These are phyloP conservation scores for Papiliotrema terrestris DNA, from an alignment of 1,284 basidiomycete genomes.

Conservation along the genomic window DNA sequence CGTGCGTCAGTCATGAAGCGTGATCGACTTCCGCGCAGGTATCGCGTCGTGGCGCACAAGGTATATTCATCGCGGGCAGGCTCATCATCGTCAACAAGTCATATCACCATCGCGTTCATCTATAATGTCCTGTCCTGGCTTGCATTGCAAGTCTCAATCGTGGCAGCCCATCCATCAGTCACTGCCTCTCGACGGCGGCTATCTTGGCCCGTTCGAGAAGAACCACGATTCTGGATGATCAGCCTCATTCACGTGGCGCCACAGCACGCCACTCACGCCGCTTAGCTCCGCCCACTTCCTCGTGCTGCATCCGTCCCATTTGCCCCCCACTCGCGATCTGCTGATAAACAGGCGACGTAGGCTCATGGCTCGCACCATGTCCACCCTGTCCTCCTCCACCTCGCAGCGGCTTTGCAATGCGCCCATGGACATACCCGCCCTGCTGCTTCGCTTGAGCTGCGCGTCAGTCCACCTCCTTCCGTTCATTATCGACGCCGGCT, in stretches of 20 bases:
- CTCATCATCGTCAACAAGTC: too few species aligned
- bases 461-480: neutral
- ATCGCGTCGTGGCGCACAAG: too few species aligned
- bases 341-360: constrained; percentile 12
- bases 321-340: constrained; percentile 17
- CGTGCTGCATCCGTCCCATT: constrained; percentile 26
- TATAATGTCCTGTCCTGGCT: too few species aligned
- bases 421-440: constrained; percentile 55
- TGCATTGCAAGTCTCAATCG: too few species aligned
- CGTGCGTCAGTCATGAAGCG: neutral
- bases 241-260: constrained; percentile 1
- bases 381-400: constrained; percentile 70
- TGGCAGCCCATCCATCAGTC: too few species aligned
- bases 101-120: too few species aligned
- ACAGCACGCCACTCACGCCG: constrained; percentile 26
- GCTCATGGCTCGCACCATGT: constrained; percentile 17
- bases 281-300: constrained; percentile 29
- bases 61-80: too few species aligned
- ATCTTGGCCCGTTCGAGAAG: neutral
- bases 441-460: constrained; percentile 53
- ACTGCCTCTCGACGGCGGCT: too few species aligned
- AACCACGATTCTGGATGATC: constrained; percentile 21
- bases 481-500: constrained; percentile 24
- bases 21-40: neutral
- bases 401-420: constrained; percentile 93